Evolutionary conservation across 208 protist species (phyloP).

Genomic region (Acanthamoeba rhysodes): DNA sequence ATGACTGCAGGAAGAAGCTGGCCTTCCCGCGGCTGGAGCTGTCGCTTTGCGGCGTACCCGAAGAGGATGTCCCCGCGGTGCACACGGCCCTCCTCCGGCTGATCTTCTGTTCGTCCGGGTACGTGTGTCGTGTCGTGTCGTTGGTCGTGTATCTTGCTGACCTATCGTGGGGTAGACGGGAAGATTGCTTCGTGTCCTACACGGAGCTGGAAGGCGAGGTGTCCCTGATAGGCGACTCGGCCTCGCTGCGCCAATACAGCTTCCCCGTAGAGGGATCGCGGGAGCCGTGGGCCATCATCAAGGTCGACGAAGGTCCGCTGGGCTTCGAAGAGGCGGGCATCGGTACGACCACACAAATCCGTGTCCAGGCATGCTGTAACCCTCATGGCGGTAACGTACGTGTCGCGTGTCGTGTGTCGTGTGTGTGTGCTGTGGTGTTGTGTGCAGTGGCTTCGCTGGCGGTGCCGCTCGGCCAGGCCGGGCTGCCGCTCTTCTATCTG

Average conservation of each 20-base stretch:
- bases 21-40: slow-evolving; percentile 56
- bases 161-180: not conserved
- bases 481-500: slow-evolving; percentile 67
- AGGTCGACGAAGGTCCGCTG: slow-evolving; percentile 69
- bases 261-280: slow-evolving; percentile 9
- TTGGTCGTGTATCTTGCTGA: no score
- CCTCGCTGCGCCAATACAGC: not conserved
- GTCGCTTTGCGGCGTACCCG: slow-evolving; percentile 13
- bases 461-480: slow-evolving; percentile 61
- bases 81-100: slow-evolving; percentile 58
- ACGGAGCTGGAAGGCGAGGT: slow-evolving; percentile 59
- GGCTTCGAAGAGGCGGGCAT: slow-evolving; percentile 71
- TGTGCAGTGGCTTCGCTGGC: not conserved
- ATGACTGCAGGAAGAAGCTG: not conserved
- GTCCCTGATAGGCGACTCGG: slow-evolving; percentile 50
- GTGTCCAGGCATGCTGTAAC: no score
- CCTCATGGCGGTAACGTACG: no score
- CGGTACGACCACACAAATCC: not conserved
- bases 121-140: not conserved
- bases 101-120: slow-evolving; percentile 55
- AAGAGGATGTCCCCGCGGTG: slow-evolving; percentile 19
- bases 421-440: not conserved
- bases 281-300: slow-evolving; percentile 60
- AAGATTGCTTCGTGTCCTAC: slow-evolving; percentile 64
- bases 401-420: no score